These are phyloP conservation scores for Vanilla planifolia DNA, from an alignment of 106 monocot species.

Conservation along the genomic window DNA sequence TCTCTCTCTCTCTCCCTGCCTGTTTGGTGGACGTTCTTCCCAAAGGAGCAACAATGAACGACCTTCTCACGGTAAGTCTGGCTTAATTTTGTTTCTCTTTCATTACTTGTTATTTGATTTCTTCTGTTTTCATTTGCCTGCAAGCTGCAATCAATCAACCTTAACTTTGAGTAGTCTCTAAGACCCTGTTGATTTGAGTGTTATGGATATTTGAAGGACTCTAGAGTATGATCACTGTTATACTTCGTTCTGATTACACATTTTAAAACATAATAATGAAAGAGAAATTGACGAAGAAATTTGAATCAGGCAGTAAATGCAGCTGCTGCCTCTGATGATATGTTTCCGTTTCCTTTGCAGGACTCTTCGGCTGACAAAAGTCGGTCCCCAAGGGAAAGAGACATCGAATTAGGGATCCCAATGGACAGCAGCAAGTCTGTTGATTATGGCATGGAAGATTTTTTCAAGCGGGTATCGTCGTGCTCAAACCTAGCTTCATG, in stretches of 20 bases:
- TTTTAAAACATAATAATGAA: not conserved
- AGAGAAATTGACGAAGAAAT: not conserved
- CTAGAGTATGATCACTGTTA: too few relatives aligned
- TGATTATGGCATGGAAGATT: too few relatives aligned
- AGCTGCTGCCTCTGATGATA: not conserved
- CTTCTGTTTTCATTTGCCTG: not conserved
- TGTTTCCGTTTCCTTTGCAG: not conserved
- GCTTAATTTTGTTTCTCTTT: not conserved
- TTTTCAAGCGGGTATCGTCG: not conserved
- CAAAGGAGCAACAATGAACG: not conserved
- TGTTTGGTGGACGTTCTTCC: not conserved
- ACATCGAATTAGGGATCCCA: not conserved
- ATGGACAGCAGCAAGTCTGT: not conserved
- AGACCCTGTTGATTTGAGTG: too few relatives aligned
- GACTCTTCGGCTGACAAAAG: not conserved
- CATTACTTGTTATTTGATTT: not conserved
- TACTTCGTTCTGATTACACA: too few relatives aligned
- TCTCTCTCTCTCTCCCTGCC: not conserved
- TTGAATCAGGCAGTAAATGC: not conserved
- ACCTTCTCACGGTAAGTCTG: conserved; percentile 1
- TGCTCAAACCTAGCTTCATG: not conserved
- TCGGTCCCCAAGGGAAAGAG: not conserved
- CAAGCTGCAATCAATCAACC: too few relatives aligned
- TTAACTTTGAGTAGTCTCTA: too few relatives aligned
- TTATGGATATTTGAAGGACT: too few relatives aligned